phyloP scores from a whole-genome alignment of 2,329 filamentous ascomycete genomes.

The Gliomastix tumulicola region DNA sequence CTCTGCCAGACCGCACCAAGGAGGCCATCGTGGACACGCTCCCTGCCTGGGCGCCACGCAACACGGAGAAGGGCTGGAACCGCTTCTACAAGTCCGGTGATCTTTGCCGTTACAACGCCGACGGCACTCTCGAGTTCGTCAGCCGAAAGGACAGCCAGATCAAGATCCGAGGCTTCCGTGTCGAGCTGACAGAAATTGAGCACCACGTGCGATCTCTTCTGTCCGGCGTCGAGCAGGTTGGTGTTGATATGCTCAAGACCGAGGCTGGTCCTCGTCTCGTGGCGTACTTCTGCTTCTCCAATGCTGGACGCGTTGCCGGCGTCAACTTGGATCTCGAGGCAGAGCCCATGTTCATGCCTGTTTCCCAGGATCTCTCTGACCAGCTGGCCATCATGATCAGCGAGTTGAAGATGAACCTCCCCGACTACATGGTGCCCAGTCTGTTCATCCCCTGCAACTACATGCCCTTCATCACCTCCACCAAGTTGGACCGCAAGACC shows the following conservation, averaged over 20 bases:
- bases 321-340: not conserved
- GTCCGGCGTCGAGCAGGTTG: constrained; percentile 1
- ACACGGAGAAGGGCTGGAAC: constrained; percentile 14
- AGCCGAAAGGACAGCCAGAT: constrained; percentile 22
- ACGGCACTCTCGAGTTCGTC: constrained; percentile 3
- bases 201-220: constrained; percentile 1
- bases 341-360: constrained; percentile 3
- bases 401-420: constrained; percentile 2
- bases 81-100: constrained; percentile 9
- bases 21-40: constrained; percentile 40
- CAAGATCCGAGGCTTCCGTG: constrained; percentile 44
- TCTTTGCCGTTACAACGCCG: constrained; percentile 2
- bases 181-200: constrained; percentile 27
- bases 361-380: not conserved
- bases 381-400: not conserved
- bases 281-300: not conserved
- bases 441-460: constrained; percentile 4
- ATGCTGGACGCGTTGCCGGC: not conserved
- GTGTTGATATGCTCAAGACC: constrained; percentile 5
- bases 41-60: constrained; percentile 26
- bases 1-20: constrained; percentile 40
- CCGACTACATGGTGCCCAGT: constrained; percentile 8
- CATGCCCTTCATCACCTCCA: constrained; percentile 8
- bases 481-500: constrained; percentile 6
- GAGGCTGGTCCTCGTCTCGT: not conserved